Evolutionary conservation across 2,329 filamentous ascomycete genomes (phyloP), one percentile per base, ranked within the genome.

Genomic region (Hymenotorrendiella dingleyae): DNA sequence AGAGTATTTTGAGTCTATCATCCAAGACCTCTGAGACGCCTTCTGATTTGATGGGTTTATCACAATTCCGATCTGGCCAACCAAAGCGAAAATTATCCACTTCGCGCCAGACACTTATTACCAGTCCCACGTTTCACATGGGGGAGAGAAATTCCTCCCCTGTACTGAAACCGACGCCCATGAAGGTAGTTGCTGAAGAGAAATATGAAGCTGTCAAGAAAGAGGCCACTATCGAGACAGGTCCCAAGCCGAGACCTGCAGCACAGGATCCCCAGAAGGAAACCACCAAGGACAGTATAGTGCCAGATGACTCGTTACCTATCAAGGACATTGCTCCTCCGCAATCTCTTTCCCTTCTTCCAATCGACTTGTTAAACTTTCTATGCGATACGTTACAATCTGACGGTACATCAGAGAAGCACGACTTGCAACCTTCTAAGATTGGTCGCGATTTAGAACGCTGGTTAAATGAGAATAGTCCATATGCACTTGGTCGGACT

Each of bases 311-410:
- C 12, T 8, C 29, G 16, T 20, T 40, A n/a, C 38, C 17, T 12
- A 10, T 60, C 12, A 42, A 59, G 4, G 59, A 68, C 16, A 49
- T 54, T 27, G 61, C 70, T 17, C 63, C 77, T 3, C 80, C 80
- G 0, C 79, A 84, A 54, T 71, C 76, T 4, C 54, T 84, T 7
- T 68, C 68, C 0, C 64, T 62, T 3, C 64, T 84, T 3, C 72
- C 72, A 43, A 64, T 75, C 3, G 72, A 78, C 27, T 61, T 78
- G 1, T 67, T 83, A 24, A 71, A 80, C 42, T 74, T 82, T 48
- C 65, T 82, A 16, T 82, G 78, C 51, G 72, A 81, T 53, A 64
- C 78, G 3, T 67, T 81, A 12, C 71, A 78, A 53, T 68, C 76
- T 40, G 77, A 82, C 49, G 60, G 63, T 6, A 79, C 72, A 5